These are phyloP conservation scores for Myrica gale DNA, from an alignment of 306 rosid species.

Conservation along the genomic window DNA sequence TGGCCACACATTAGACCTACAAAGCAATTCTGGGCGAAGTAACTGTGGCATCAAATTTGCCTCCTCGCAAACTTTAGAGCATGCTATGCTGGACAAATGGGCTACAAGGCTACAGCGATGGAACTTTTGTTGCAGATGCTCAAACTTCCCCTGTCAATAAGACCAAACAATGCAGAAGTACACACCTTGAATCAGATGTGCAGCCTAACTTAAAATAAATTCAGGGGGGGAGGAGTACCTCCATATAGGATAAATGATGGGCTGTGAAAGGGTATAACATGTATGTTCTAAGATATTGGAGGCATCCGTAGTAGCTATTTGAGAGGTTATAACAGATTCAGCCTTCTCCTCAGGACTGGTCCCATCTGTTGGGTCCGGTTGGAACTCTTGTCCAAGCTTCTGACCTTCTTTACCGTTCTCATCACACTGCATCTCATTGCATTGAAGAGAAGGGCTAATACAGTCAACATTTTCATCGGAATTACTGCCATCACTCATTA, in stretches of 20 bases:
- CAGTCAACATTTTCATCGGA: slow-evolving; percentile 18
- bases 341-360: slow-evolving; percentile 24
- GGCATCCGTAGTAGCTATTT: slow-evolving; percentile 18
- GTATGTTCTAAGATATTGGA: slow-evolving; percentile 7
- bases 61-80: slow-evolving; percentile 49
- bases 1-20: slow-evolving; percentile 63
- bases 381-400: slow-evolving; percentile 13
- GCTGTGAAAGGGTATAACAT: slow-evolving; percentile 43
- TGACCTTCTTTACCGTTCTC: slow-evolving; percentile 22
- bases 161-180: slow-evolving; percentile 25
- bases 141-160: slow-evolving; percentile 63
- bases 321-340: slow-evolving; percentile 25
- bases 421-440: too few relatives aligned
- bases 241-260: slow-evolving; percentile 66
- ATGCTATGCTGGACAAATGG: slow-evolving; percentile 68
- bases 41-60: slow-evolving; percentile 43
- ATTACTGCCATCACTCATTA: slow-evolving; percentile 30
- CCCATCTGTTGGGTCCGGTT: slow-evolving; percentile 25
- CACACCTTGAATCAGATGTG: slow-evolving; percentile 16
- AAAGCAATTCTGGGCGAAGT: slow-evolving; percentile 45
- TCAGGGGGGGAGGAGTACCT: slow-evolving; percentile 35
- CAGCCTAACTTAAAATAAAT: slow-evolving; percentile 12
- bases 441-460: slow-evolving; percentile 18
- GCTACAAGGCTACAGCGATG: slow-evolving; percentile 46
- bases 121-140: slow-evolving; percentile 30